Evolutionary conservation across 495 filamentous ascomycete genomes (phyloP).

Genomic region (Aeminium ludgeri): DNA sequence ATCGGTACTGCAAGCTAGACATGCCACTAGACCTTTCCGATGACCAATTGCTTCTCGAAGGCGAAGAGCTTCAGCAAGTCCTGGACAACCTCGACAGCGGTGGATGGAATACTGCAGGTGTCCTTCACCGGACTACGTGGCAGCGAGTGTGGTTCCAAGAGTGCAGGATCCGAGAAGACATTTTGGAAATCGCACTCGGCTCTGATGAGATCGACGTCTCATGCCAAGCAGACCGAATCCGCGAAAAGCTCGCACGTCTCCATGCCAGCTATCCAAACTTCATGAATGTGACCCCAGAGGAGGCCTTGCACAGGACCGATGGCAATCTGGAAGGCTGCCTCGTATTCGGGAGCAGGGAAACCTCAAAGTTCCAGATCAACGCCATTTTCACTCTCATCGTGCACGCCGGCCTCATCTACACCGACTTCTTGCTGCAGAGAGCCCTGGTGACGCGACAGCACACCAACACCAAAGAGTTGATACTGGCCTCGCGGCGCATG

Average conservation of each 20-base stretch:
- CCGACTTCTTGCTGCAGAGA: slow-evolving; percentile 42
- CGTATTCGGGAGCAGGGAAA: slow-evolving; percentile 4
- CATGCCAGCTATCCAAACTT: slow-evolving; percentile 11
- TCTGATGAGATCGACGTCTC: slow-evolving; percentile 24
- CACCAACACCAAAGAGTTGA: slow-evolving; percentile 32
- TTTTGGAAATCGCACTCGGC: slow-evolving; percentile 42
- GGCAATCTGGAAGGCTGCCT: background rate
- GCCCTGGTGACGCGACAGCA: slow-evolving; percentile 36
- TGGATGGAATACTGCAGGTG: slow-evolving; percentile 37
- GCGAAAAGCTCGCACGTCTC: slow-evolving; percentile 3
- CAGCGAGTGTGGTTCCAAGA: slow-evolving; percentile 35
- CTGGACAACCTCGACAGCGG: slow-evolving; percentile 31
- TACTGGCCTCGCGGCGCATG: slow-evolving; percentile 36
- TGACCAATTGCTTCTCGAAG: slow-evolving; percentile 32
- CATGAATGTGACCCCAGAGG: slow-evolving; percentile 11
- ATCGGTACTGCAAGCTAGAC: slow-evolving; percentile 38
- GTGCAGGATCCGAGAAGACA: slow-evolving; percentile 35
- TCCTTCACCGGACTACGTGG: slow-evolving; percentile 26
- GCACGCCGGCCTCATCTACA: slow-evolving; percentile 27
- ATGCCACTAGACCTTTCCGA: slow-evolving; percentile 43
- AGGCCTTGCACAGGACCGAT: slow-evolving; percentile 3
- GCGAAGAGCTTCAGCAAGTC: slow-evolving; percentile 26
- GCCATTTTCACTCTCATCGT: slow-evolving; percentile 12
- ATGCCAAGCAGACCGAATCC: slow-evolving; percentile 7
- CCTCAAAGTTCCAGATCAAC: slow-evolving; percentile 12